Percentiles rank a stretch among this genome's conserved stretches.
Conservation (phyloP, 768 basidiomycete species). For the Trametes maxima region DNA sequence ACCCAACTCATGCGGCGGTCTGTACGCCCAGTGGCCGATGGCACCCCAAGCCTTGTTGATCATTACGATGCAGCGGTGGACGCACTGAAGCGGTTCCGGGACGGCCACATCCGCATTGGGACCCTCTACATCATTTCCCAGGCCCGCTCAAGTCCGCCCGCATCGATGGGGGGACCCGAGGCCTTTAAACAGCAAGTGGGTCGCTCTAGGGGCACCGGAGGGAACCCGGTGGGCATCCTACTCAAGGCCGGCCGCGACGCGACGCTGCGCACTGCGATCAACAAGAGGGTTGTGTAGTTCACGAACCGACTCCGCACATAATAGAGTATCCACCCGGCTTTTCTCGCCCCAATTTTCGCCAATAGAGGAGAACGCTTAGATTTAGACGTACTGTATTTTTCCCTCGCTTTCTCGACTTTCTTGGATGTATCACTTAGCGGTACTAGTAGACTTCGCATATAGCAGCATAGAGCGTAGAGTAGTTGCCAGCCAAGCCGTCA, state of each 20-base stretch:
- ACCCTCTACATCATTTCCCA: conserved; percentile 86
- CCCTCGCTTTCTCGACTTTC: background rate
- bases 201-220: conserved; percentile 83
- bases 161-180: conserved; percentile 16
- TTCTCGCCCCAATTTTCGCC: background rate
- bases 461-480: background rate
- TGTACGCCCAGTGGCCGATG: conserved; percentile 61
- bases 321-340: background rate
- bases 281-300: conserved; percentile 38
- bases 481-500: background rate
- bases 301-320: background rate
- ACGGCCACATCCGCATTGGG: conserved; percentile 88
- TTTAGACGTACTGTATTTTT: background rate
- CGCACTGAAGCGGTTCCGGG: conserved; percentile 81
- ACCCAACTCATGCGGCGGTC: conserved; percentile 64
- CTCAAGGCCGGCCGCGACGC: conserved; percentile 92
- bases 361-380: background rate
- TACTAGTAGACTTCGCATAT: background rate
- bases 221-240: conserved; percentile 77
- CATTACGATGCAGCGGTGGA: conserved; percentile 80
- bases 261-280: conserved; percentile 64
- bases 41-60: conserved; percentile 59
- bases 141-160: conserved; percentile 65
- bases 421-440: background rate
- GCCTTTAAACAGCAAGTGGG: conserved; percentile 33